Conservation (phyloP, 1,139 yeast genomes). For the Pichia inconspicua region DNA sequence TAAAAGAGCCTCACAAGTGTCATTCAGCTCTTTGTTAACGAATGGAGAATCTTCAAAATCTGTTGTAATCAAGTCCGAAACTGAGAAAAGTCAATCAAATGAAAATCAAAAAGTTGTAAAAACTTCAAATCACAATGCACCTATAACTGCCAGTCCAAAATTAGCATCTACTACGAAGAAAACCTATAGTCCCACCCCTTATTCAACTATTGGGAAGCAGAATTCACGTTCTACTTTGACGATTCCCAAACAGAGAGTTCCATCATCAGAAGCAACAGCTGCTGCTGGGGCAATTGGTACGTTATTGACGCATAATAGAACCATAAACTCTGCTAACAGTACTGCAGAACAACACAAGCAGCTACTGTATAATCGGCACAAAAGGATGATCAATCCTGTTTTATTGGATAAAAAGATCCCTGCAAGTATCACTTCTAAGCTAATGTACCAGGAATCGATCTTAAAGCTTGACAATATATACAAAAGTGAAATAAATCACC, state of each 20-base stretch:
- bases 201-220: background rate
- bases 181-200: background rate
- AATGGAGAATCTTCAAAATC: constrained; percentile 11
- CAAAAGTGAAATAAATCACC: constrained; percentile 30
- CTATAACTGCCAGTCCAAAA: background rate
- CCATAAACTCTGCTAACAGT: constrained; percentile 18
- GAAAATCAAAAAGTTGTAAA: background rate
- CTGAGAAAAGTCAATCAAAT: background rate
- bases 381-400: constrained; percentile 26
- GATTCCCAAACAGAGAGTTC: constrained; percentile 11
- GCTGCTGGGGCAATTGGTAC: constrained; percentile 30
- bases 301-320: constrained; percentile 24
- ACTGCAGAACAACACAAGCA: constrained; percentile 19
- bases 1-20: constrained; percentile 1
- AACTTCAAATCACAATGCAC: background rate
- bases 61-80: constrained; percentile 7
- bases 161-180: background rate
- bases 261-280: constrained; percentile 25
- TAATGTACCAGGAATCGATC: constrained; percentile 29
- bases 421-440: constrained; percentile 22
- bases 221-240: background rate
- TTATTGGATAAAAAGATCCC: constrained; percentile 27
- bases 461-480: constrained; percentile 34
- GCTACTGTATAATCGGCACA: constrained; percentile 19
- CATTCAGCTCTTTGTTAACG: constrained; percentile 9